Percentiles rank a stretch among this genome's conserved stretches.
Evolutionary conservation across 2,329 filamentous ascomycete genomes (phyloP).

Genomic region (Colletotrichum musae): DNA sequence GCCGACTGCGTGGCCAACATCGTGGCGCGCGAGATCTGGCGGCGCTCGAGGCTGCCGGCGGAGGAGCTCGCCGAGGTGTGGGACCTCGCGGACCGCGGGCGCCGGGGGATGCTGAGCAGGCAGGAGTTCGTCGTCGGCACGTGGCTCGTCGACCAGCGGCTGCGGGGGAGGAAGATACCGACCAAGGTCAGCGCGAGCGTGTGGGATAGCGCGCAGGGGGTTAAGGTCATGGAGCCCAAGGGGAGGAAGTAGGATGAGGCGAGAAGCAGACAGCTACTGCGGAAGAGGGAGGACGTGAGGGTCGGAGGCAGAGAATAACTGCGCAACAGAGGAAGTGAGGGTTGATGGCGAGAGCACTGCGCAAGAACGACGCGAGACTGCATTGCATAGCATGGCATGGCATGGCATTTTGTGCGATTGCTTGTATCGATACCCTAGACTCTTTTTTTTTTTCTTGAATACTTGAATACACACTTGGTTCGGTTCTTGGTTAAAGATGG

Average conservation of each 20-base stretch:
- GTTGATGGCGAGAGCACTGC: too few species aligned
- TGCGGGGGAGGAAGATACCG: conserved; percentile 85
- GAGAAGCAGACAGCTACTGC: too few species aligned
- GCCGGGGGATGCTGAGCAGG: conserved; percentile 70
- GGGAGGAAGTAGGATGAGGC: conserved; percentile 39
- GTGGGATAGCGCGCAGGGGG: conserved; percentile 76
- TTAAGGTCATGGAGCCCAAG: conserved; percentile 55
- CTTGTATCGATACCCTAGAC: conserved; percentile 33
- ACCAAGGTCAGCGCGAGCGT: conserved; percentile 79
- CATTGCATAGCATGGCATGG: conserved; percentile 22
- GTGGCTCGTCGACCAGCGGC: conserved; percentile 85
- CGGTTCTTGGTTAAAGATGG: background rate
- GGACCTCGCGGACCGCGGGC: conserved; percentile 77
- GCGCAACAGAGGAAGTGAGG: background rate
- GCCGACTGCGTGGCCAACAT: conserved; percentile 74
- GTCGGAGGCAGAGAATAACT: too few species aligned
- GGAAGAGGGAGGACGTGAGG: too few species aligned
- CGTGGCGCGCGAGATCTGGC: conserved; percentile 83
- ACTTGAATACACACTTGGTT: background rate
- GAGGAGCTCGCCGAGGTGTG: conserved; percentile 83
- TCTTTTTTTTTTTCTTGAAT: background rate
- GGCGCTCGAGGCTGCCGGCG: conserved; percentile 74
- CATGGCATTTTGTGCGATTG: conserved; percentile 10
- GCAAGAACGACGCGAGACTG: background rate
- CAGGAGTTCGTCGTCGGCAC: conserved; percentile 87